Base-by-base conservation (phyloP, 2,329 filamentous ascomycete genomes). In the Monosporascus sp. region DNA sequence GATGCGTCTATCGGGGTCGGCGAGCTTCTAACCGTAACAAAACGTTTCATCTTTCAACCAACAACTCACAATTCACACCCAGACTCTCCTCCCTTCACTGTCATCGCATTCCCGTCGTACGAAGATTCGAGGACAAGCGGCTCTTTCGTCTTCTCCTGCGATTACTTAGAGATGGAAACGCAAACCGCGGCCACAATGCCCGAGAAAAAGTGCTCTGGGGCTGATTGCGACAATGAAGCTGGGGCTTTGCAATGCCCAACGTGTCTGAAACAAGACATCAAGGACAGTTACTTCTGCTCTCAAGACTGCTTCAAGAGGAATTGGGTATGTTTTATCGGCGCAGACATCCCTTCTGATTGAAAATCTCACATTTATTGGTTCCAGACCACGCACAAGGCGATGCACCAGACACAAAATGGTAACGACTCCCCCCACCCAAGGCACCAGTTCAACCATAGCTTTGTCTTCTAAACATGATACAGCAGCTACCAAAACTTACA, bases 301-400 rank as follows among this genome's bases (percentile, higher is more conserved):
- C 87, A 90, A 70, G 86, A 90, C 63, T 90, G 87, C 74, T 90
- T 90, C 72, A 90, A 89, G 76, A 78, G 78, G 65, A 90, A 84
- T 72, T 90, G 87, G 87, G 74, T 60, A n/a, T 27, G 58, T 51
- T 31, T 25, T 34, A 20, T 6, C 39, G 20, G 42, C 17, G 25
- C 25, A 25, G 25, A 7, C 25, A 25, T 7, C 6, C 25, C 11
- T 24, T 36, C 9, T 31, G 5, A 34, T 25, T 34, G 41, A 5
- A 15, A 38, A 25, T 9, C 24, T 22, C 8, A 47, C 38, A 18
- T 37, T 49, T 37, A 51, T 34, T 20, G 49, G 42, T 37, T 14
- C 17, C 41, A 41, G 58, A 55, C 70, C 66, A 80, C 84, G 57
- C 87, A 90, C 72, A 90, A 89, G 72, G 70, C 75, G 57, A 66